phyloP scores from a whole-genome alignment of 2,329 filamentous ascomycete species.

The Microsporum audouinii region DNA sequence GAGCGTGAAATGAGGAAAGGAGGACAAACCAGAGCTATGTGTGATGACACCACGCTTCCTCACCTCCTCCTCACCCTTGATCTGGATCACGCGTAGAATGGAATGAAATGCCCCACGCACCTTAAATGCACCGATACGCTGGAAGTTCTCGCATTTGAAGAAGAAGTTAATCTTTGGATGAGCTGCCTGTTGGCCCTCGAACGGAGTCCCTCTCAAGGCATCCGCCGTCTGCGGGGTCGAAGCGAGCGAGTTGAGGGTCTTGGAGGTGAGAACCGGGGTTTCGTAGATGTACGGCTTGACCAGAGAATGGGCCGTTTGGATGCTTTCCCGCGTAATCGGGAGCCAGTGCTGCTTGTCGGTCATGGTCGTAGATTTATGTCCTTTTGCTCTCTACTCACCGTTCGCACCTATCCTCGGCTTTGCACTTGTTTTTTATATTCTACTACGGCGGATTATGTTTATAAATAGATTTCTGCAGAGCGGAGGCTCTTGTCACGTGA shows the following conservation, averaged over 20 bases:
- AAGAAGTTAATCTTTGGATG: slow-evolving; percentile 60
- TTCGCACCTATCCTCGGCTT: too few relatives aligned
- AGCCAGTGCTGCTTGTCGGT: slow-evolving; percentile 37
- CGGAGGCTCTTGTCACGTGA: too few relatives aligned
- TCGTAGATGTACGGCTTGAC: slow-evolving; percentile 67
- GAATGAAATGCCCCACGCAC: slow-evolving; percentile 84
- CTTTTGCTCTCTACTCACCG: too few relatives aligned
- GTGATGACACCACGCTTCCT: slow-evolving; percentile 65
- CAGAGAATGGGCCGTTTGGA: slow-evolving; percentile 58
- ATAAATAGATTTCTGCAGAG: too few relatives aligned
- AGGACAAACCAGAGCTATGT: slow-evolving; percentile 66
- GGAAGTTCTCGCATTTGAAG: slow-evolving; percentile 94
- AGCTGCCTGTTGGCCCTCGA: slow-evolving; percentile 47
- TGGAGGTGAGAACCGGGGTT: slow-evolving; percentile 73
- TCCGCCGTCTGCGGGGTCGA: slow-evolving; percentile 53
- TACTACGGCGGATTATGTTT: too few relatives aligned
- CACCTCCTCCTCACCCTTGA: slow-evolving; percentile 51
- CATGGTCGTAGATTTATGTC: slow-evolving; percentile 25
- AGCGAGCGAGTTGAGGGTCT: slow-evolving; percentile 61
- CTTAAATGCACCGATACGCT: slow-evolving; percentile 88
- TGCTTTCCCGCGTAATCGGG: slow-evolving; percentile 60
- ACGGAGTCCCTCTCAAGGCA: slow-evolving; percentile 46
- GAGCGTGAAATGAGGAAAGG: neutral
- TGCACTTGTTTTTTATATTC: too few relatives aligned
- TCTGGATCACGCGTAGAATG: slow-evolving; percentile 54